Conservation (phyloP, 495 filamentous ascomycete genomes). For the Penicillium egyptiacum region DNA sequence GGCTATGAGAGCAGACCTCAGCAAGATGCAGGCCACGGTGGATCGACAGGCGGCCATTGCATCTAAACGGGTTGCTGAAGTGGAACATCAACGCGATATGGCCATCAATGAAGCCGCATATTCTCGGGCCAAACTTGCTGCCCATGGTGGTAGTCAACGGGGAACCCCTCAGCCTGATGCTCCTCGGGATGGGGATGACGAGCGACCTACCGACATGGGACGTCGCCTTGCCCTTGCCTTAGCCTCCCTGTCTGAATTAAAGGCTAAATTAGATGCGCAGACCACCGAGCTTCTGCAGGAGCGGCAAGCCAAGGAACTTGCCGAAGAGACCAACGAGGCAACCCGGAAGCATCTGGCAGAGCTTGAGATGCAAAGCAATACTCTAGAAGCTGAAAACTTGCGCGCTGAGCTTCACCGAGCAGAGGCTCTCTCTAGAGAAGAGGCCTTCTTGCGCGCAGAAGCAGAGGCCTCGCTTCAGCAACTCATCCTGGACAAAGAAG, state of each 20-base stretch:
- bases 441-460: slow-evolving; percentile 71
- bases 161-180: slow-evolving; percentile 70
- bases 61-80: slow-evolving; percentile 84
- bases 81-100: slow-evolving; percentile 88
- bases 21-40: slow-evolving; percentile 73
- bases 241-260: slow-evolving; percentile 72
- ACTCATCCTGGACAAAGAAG: slow-evolving; percentile 78
- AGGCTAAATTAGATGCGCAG: slow-evolving; percentile 64
- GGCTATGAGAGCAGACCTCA: slow-evolving; percentile 81
- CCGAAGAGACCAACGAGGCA: slow-evolving; percentile 83
- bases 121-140: slow-evolving; percentile 88
- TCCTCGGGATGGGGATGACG: slow-evolving; percentile 60
- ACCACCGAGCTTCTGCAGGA: slow-evolving; percentile 74
- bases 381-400: slow-evolving; percentile 79
- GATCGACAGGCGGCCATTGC: slow-evolving; percentile 81
- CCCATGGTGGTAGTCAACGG: slow-evolving; percentile 68
- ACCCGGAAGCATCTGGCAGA: slow-evolving; percentile 80
- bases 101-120: slow-evolving; percentile 92
- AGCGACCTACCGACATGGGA: slow-evolving; percentile 74
- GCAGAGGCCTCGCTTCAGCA: slow-evolving; percentile 70
- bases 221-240: slow-evolving; percentile 80
- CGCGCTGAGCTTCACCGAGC: slow-evolving; percentile 78
- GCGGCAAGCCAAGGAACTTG: slow-evolving; percentile 71
- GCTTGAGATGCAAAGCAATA: slow-evolving; percentile 79
- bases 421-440: slow-evolving; percentile 73